These are phyloP conservation scores for Chamaenerion angustifolium DNA, from an alignment of 345 rosid genomes.

Conservation along the genomic window DNA sequence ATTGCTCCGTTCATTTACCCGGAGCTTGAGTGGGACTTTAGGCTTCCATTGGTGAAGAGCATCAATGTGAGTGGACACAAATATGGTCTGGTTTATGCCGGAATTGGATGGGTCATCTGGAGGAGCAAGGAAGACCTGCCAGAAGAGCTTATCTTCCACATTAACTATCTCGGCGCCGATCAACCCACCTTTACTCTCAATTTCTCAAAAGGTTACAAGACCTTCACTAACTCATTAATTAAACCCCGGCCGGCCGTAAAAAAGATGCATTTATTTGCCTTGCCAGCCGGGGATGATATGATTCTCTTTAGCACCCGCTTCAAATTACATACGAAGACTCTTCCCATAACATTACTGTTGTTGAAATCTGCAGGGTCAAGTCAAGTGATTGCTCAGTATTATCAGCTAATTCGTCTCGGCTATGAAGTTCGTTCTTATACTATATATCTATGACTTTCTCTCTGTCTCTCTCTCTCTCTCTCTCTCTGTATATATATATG, in stretches of 20 bases:
- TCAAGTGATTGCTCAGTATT: constrained; percentile 29
- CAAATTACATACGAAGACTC: no score
- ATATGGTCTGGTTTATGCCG: constrained; percentile 20
- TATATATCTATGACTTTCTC: no score
- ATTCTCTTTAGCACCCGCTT: no score
- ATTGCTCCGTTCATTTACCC: no score
- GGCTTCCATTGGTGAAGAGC: constrained; percentile 64
- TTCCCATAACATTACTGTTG: not conserved
- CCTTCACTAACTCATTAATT: no score
- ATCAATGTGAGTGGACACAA: constrained; percentile 16
- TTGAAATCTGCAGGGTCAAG: constrained; percentile 39
- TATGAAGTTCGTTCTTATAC: no score
- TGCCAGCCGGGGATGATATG: no score
- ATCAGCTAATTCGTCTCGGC: no score
- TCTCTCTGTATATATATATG: no score
- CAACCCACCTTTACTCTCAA: constrained; percentile 41
- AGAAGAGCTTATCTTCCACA: constrained; percentile 62
- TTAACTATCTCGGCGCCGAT: constrained; percentile 6
- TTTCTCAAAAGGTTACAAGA: constrained; percentile 90
- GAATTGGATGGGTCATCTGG: constrained; percentile 76
- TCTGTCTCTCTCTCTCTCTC: no score
- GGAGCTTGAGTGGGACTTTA: constrained; percentile 48
- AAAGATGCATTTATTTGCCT: no score
- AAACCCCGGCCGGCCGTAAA: no score
- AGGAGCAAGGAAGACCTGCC: constrained; percentile 74